phyloP scores from a whole-genome alignment of 169 alveolate species.

The Amoebophrya sp. region DNA sequence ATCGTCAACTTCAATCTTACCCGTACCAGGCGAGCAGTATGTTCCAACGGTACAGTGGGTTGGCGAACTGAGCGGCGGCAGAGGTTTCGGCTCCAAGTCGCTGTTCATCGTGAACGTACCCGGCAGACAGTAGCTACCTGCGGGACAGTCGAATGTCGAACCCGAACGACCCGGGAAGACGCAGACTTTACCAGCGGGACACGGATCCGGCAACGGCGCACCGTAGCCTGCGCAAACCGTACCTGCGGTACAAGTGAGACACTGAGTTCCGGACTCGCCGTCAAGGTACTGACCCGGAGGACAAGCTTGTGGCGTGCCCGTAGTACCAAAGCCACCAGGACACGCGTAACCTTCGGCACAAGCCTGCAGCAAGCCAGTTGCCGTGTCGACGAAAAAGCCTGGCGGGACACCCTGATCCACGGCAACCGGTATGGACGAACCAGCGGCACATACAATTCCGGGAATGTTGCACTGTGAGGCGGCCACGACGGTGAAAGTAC shows the following conservation, averaged over 20 bases:
- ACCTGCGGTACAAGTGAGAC: conserved; percentile 34
- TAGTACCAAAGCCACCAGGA: background rate
- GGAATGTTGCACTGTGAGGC: conserved; percentile 24
- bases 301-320: conserved; percentile 17
- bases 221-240: conserved; percentile 20
- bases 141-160: conserved; percentile 31
- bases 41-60: conserved; percentile 2
- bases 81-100: background rate
- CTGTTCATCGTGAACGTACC: conserved; percentile 32
- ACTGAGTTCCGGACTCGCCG: background rate
- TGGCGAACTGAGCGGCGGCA: background rate
- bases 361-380: background rate
- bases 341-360: conserved; percentile 19
- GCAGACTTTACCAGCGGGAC: conserved; percentile 37
- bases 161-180: conserved; percentile 27
- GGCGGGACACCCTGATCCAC: conserved; percentile 4
- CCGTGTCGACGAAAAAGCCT: conserved; percentile 24
- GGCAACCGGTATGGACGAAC: conserved; percentile 23
- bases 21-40: conserved; percentile 28
- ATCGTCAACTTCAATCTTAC: background rate
- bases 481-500: background rate
- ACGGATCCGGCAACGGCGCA: conserved; percentile 26
- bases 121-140: conserved; percentile 36
- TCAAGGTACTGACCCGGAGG: conserved; percentile 30
- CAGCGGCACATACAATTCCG: conserved; percentile 23